Evolutionary conservation across 768 basidiomycete species (phyloP), one percentile per base, ranked within the genome.

Genomic region (Piloderma croceum): DNA sequence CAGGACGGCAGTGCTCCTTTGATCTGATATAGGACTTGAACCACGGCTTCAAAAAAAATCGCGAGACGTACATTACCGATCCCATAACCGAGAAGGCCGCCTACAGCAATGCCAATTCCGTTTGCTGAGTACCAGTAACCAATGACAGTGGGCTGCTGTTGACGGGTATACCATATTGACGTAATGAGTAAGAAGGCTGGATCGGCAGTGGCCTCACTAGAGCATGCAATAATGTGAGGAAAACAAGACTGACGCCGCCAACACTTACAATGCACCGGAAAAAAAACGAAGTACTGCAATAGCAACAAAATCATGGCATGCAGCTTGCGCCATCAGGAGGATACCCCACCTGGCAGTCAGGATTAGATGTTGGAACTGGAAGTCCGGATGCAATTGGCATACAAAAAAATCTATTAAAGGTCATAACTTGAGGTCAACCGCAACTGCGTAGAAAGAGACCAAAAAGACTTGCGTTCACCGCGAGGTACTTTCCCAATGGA

Each of bases 321-420:
- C 67, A 3, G 69, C 66, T 51, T 70, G 68, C 7, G 54, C 59
- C 63, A 68, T 67, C 35, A 69, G 52, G 17, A 67, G 51, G 1
- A 52, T 54, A 15, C 67, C 67, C 68, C 67, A 69, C 9, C 22
- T 34, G 33, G 39, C 27, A 9, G 27, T n/a, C n/a, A n/a, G n/a
- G n/a, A n/a, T n/a, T n/a, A n/a, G n/a, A n/a, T n/a, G n/a, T n/a
- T n/a, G n/a, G n/a, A n/a, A n/a, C n/a, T n/a, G n/a, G n/a, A n/a
- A n/a, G n/a, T n/a, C n/a, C n/a, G n/a, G n/a, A n/a, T n/a, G n/a
- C n/a, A n/a, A n/a, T n/a, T n/a, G n/a, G n/a, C n/a, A n/a, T n/a
- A n/a, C n/a, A n/a, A n/a, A n/a, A n/a, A n/a, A n/a, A n/a, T n/a
- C n/a, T n/a, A n/a, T n/a, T n/a, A n/a, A n/a, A n/a, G n/a, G n/a